Evolutionary conservation across 2,329 filamentous ascomycete species (phyloP).

Genomic region (Diaporthe helianthi): DNA sequence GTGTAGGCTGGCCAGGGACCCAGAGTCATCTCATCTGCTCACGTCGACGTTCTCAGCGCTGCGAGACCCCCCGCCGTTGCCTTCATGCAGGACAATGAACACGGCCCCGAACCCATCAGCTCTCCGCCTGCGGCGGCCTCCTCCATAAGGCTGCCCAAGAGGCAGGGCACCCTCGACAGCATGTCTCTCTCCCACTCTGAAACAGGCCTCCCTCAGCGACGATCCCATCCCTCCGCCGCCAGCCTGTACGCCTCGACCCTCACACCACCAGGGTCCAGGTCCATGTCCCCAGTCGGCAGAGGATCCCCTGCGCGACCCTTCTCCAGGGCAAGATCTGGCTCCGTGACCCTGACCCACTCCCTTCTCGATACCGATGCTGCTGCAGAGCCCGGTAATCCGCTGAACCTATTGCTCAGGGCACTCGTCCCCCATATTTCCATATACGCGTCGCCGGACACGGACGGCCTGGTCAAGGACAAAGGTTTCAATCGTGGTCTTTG

Average conservation of each 20-base stretch:
- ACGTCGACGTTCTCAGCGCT: not conserved
- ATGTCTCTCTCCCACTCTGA: conserved; percentile 57
- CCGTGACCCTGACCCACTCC: conserved; percentile 50
- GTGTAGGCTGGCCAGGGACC: conserved; percentile 3
- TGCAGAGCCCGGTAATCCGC: conserved; percentile 59
- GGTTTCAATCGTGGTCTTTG: conserved; percentile 83
- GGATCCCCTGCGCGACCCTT: conserved; percentile 63
- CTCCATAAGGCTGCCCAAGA: conserved; percentile 64
- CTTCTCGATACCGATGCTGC: conserved; percentile 52
- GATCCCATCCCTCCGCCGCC: conserved; percentile 64
- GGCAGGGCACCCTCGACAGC: conserved; percentile 61
- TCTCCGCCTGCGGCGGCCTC: conserved; percentile 71
- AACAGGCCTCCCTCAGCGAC: conserved; percentile 59
- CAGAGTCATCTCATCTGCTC: conserved; percentile 13
- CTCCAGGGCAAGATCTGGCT: conserved; percentile 65
- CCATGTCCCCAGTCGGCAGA: conserved; percentile 70
- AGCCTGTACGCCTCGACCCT: conserved; percentile 71
- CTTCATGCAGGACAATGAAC: conserved; percentile 35
- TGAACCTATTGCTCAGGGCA: conserved; percentile 76
- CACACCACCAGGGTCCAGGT: conserved; percentile 71
- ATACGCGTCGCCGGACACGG: conserved; percentile 85
- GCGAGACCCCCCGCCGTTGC: conserved; percentile 23
- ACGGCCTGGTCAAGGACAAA: conserved; percentile 80
- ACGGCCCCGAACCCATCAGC: conserved; percentile 33
- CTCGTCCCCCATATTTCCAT: conserved; percentile 91